phyloP scores from a whole-genome alignment of 73 alveolate genomes.

The Symbiodinium natans region DNA sequence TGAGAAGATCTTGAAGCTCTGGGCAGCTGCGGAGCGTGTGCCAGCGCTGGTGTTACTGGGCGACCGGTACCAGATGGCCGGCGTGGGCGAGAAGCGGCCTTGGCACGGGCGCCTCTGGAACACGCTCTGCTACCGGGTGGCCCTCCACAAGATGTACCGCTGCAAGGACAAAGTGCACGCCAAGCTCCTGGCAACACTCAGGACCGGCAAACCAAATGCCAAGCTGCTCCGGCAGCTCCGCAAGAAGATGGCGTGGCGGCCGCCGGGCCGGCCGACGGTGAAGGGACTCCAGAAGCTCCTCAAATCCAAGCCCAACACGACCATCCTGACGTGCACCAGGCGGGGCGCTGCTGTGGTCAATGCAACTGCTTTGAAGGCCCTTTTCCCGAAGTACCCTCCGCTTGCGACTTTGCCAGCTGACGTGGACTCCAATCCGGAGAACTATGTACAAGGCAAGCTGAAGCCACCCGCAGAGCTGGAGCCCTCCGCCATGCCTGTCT shows the following conservation, averaged over 20 bases:
- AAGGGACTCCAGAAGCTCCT: constrained; percentile 12
- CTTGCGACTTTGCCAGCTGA: neutral
- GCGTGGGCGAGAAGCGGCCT: neutral
- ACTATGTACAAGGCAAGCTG: neutral
- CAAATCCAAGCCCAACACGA: neutral
- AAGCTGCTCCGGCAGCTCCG: neutral
- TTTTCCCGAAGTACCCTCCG: neutral
- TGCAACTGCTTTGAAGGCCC: neutral
- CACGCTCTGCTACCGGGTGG: neutral
- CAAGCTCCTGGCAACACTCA: neutral
- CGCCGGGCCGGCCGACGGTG: neutral
- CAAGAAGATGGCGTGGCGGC: constrained; percentile 25
- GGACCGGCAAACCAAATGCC: neutral
- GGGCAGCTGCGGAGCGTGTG: neutral
- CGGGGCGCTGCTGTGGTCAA: neutral
- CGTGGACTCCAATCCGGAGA: constrained; percentile 22
- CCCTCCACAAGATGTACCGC: neutral
- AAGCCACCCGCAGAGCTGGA: neutral
- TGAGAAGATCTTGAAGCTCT: neutral
- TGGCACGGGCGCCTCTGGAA: constrained; percentile 16
- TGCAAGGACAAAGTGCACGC: neutral
- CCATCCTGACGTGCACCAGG: neutral
- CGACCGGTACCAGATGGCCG: constrained; percentile 25
- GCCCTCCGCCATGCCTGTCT: neutral
- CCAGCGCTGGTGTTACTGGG: constrained; percentile 1